Evolutionary conservation across 1,284 basidiomycete species (phyloP).

Genomic region (Schizophyllum commune): DNA sequence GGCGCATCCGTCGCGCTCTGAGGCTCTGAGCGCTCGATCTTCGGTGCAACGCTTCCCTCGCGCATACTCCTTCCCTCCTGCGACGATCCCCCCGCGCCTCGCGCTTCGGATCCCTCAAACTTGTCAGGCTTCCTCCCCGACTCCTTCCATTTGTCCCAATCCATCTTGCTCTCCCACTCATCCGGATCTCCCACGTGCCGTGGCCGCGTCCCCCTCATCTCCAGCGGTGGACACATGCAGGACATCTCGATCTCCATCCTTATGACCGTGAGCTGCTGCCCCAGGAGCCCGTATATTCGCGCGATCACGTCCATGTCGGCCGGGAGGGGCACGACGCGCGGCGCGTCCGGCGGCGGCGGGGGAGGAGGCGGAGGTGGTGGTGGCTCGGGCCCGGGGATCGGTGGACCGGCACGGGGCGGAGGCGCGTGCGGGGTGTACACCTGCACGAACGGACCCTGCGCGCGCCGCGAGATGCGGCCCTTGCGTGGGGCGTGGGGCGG

Average conservation of each 20-base stretch:
- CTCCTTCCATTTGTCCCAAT: too few species aligned
- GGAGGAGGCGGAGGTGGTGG: neutral
- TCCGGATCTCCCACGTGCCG: too few species aligned
- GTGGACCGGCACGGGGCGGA: neutral
- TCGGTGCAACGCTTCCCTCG: too few species aligned
- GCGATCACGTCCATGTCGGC: neutral
- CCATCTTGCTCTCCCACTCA: too few species aligned
- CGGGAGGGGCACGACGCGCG: neutral
- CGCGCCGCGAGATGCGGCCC: too few species aligned
- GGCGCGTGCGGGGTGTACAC: neutral
- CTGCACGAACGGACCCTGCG: neutral
- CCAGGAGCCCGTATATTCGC: neutral
- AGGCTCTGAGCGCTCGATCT: too few species aligned
- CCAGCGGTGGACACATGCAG: neutral
- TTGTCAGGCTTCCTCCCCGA: too few species aligned
- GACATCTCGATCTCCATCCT: neutral
- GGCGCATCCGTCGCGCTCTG: too few species aligned
- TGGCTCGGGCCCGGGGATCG: neutral
- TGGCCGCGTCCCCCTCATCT: neutral
- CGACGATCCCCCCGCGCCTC: too few species aligned
- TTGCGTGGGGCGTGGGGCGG: too few species aligned
- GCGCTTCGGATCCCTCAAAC: too few species aligned
- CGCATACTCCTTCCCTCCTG: too few species aligned
- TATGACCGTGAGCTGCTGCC: neutral
- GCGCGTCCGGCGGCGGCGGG: neutral